Percentiles rank a stretch among this genome's conserved stretches.
Conservation (phyloP, 441 rosid genomes). For the Eruca vesicaria region DNA sequence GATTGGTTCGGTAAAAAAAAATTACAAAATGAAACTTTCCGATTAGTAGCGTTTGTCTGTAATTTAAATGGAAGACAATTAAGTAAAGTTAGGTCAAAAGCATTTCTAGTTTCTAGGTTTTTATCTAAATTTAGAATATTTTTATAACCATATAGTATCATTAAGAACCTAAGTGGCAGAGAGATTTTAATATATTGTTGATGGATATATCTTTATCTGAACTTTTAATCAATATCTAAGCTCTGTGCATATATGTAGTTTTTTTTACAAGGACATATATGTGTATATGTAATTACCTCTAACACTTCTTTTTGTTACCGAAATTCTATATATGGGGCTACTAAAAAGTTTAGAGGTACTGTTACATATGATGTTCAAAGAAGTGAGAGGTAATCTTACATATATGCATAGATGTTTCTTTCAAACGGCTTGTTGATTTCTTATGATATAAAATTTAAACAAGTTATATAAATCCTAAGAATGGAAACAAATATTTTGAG, state of each 20-base stretch:
- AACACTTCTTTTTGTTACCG: neutral
- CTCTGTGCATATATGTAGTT: neutral
- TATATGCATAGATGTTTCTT: neutral
- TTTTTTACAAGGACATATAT: neutral
- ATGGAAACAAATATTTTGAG: too few relatives aligned
- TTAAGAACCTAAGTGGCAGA: neutral
- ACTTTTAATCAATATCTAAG: neutral
- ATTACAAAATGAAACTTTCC: too few relatives aligned
- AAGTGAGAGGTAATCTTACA: neutral
- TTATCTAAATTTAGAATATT: neutral
- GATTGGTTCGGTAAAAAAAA: neutral
- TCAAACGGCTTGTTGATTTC: neutral
- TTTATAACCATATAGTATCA: neutral
- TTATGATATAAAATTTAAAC: neutral
- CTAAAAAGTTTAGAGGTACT: neutral
- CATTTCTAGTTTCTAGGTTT: neutral
- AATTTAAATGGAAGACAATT: neutral
- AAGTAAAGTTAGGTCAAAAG: neutral
- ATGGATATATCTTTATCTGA: neutral
- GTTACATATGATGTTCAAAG: neutral
- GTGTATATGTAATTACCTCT: neutral
- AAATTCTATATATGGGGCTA: neutral
- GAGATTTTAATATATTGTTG: neutral
- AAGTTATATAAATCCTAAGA: neutral
- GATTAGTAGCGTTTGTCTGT: neutral